Evolutionary conservation across 768 basidiomycete genomes (phyloP), one percentile per base, ranked within the genome.

Genomic region (Kwoniella botswanensis): DNA sequence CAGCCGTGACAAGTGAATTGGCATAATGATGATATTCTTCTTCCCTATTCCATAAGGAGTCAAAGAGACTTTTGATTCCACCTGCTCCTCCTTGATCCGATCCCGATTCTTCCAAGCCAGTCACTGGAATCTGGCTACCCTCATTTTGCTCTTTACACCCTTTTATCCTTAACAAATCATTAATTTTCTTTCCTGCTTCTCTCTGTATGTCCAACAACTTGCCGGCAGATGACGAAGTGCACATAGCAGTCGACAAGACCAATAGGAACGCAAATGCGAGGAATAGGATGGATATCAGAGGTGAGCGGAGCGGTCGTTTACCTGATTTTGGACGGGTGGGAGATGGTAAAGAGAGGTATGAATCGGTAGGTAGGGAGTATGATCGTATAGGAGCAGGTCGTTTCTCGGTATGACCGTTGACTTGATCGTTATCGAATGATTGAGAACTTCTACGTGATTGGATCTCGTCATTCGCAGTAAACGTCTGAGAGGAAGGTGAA

Each of bases 271-370:
- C 54, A 43, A 65, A 59, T 11, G 58, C 9, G 5, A 71, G 43
- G 43, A 71, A 63, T 10, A 71, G 15, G 44, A 71, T 59, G 13
- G 63, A 65, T 24, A 65, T 61, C 17, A 71, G 35, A n/a, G 56
- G 55, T 21, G 69, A 71, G 2, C 58, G 55, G 2, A 65, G 43
- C 1, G 61, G 65, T 44, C 65, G 55, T 50, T 46, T 67, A 21
- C 65, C 65, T 59, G 65, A 24, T 17, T 26, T 46, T 18, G 65
- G 35, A n/a, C 18, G 18, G n/a, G 64, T 13, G 10, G 21, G 42
- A 29, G 63, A n/a, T 22, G 63, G 65, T 22, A 35, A 35, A 18
- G 42, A 12, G 22, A 67, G 65, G 26, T 67, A 67, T 50, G 56
- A 24, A 10, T 56, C 29, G 35, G 21, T 22, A 46, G 54, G 65